Evolutionary conservation across 2,329 filamentous ascomycete genomes (phyloP).

Genomic region (Trichoderma atroviride): DNA sequence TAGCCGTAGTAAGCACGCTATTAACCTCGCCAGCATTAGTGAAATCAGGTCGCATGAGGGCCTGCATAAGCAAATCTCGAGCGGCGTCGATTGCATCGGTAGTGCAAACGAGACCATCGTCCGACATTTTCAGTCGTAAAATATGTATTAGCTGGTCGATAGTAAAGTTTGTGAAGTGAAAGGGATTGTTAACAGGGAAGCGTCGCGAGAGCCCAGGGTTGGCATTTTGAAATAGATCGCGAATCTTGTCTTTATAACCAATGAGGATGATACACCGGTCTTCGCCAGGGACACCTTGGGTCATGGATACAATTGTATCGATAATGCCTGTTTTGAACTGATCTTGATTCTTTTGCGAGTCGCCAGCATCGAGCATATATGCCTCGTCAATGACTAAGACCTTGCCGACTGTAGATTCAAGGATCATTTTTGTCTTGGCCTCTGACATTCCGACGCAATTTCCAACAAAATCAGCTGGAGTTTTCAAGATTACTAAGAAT

Average conservation of each 20-base stretch:
- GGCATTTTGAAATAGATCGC: slow-evolving; percentile 71
- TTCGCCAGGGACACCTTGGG: slow-evolving; percentile 70
- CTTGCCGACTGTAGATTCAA: slow-evolving; percentile 67
- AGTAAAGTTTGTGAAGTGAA: slow-evolving; percentile 69
- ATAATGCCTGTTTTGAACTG: slow-evolving; percentile 66
- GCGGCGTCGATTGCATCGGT: slow-evolving; percentile 51
- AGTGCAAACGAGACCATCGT: too few relatives aligned
- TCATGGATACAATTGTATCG: slow-evolving; percentile 73
- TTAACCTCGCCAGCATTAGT: slow-evolving; percentile 76
- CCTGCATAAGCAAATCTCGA: slow-evolving; percentile 60
- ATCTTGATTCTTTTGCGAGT: slow-evolving; percentile 35
- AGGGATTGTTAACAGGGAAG: slow-evolving; percentile 66
- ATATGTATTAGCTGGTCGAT: slow-evolving; percentile 61
- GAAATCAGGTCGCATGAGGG: slow-evolving; percentile 68
- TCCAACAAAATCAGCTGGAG: slow-evolving; percentile 69
- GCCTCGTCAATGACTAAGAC: slow-evolving; percentile 79
- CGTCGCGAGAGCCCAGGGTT: slow-evolving; percentile 71
- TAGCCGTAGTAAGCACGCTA: slow-evolving; percentile 39
- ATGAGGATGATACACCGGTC: slow-evolving; percentile 73
- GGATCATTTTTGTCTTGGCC: slow-evolving; percentile 68
- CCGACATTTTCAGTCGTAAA: slow-evolving; percentile 64
- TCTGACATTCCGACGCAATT: slow-evolving; percentile 65
- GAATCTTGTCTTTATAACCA: slow-evolving; percentile 71
- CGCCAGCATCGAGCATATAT: slow-evolving; percentile 62
- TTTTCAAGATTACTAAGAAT: slow-evolving; percentile 64